Evolutionary conservation across 495 filamentous ascomycete genomes (phyloP).

Genomic region (Aspergillus ostianus): DNA sequence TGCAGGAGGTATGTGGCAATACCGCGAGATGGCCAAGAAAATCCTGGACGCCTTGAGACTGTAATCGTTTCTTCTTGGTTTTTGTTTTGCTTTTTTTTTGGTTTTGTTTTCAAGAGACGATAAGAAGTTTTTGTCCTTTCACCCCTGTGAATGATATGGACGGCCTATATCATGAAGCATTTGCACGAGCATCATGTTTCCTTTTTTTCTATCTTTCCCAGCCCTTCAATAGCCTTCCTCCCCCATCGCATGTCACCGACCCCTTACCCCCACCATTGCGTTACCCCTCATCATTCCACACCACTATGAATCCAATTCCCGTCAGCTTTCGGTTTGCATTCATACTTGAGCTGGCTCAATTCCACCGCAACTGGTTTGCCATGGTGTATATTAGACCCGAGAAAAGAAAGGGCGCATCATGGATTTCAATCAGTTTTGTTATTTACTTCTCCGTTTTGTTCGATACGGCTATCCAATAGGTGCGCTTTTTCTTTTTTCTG

Average conservation of each 20-base stretch:
- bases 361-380: conserved; percentile 21
- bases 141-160: conserved; percentile 1
- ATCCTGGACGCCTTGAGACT: conserved; percentile 87
- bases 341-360: conserved; percentile 27
- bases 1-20: conserved; percentile 94
- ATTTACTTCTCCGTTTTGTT: conserved; percentile 9
- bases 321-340: conserved; percentile 23
- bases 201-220: conserved; percentile 14
- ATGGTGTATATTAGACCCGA: conserved; percentile 33
- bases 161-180: conserved; percentile 29
- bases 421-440: conserved; percentile 17
- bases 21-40: conserved; percentile 94
- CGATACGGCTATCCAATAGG: not conserved
- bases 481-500: not conserved
- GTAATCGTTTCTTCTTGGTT: conserved; percentile 33
- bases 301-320: not conserved
- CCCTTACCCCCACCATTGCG: conserved; percentile 11
- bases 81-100: conserved; percentile 3
- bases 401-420: conserved; percentile 18
- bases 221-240: conserved; percentile 14
- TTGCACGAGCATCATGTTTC: conserved; percentile 32
- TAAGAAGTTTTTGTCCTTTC: no score
- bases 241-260: not conserved
- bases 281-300: conserved; percentile 4
- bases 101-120: not conserved